phyloP scores from a whole-genome alignment of 2,329 filamentous ascomycete genomes.

The Exophiala phaeomuriformis region DNA sequence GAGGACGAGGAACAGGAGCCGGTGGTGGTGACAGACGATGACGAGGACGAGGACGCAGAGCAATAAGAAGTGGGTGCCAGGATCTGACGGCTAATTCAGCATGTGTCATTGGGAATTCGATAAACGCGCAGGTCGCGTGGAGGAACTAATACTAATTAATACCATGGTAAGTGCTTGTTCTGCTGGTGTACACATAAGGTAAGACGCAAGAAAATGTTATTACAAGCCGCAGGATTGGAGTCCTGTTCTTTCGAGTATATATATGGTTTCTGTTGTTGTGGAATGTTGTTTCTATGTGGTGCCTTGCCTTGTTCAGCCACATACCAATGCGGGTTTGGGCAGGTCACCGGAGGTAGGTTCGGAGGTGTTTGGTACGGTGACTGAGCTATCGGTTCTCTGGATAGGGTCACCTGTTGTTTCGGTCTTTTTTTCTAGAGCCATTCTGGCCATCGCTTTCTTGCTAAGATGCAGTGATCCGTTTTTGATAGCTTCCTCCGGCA shows the following conservation, averaged over 20 bases:
- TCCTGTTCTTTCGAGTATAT: too few relatives aligned
- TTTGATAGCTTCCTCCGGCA: conserved; percentile 79
- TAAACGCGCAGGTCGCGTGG: too few relatives aligned
- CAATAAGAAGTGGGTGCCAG: not conserved
- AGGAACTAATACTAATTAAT: too few relatives aligned
- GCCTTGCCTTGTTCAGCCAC: conserved; percentile 9
- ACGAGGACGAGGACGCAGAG: not conserved
- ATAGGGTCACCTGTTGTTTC: conserved; percentile 8
- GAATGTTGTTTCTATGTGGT: not conserved
- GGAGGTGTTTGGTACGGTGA: not conserved
- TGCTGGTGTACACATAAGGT: too few relatives aligned
- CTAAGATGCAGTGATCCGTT: conserved; percentile 69
- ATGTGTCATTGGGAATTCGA: too few relatives aligned
- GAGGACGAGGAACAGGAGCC: too few relatives aligned
- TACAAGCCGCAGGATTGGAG: too few relatives aligned
- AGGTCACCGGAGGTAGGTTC: conserved; percentile 12
- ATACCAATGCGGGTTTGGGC: conserved; percentile 24
- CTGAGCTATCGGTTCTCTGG: conserved; percentile 1
- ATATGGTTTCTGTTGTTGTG: too few relatives aligned
- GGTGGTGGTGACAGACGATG: too few relatives aligned
- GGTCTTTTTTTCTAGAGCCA: conserved; percentile 23
- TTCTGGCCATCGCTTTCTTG: conserved; percentile 48
- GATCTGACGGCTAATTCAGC: too few relatives aligned
- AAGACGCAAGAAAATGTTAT: too few relatives aligned
- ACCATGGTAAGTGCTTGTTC: too few relatives aligned